Percentiles rank a stretch among this genome's conserved stretches.
Evolutionary conservation across 1,284 basidiomycete species (phyloP).

Genomic region (Rhodotorula sp.): DNA sequence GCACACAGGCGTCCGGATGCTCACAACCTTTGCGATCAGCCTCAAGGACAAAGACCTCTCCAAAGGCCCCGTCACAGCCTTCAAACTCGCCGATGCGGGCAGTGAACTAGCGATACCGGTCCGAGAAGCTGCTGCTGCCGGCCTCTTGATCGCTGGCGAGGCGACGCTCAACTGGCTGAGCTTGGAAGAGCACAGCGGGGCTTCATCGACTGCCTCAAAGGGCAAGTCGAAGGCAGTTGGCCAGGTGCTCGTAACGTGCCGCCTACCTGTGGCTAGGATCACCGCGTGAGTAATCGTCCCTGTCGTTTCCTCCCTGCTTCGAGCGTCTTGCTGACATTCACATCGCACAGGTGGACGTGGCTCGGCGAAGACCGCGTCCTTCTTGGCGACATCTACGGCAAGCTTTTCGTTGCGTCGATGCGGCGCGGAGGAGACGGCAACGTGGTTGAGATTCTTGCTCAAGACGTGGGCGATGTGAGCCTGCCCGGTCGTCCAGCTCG

Average conservation of each 20-base stretch:
- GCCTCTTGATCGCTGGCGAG: slow-evolving; percentile 41
- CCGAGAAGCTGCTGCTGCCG: not conserved
- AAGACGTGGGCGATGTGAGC: slow-evolving; percentile 67
- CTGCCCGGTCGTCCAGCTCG: no score
- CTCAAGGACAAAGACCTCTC: slow-evolving; percentile 35
- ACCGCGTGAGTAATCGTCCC: slow-evolving; percentile 27
- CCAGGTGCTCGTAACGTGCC: not conserved
- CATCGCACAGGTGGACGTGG: not conserved
- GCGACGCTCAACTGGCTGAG: slow-evolving; percentile 23
- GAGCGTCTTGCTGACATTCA: not conserved
- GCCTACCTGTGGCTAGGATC: slow-evolving; percentile 29
- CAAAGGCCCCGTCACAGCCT: slow-evolving; percentile 6
- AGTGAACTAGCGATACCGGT: slow-evolving; percentile 36
- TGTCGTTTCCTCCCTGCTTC: not conserved
- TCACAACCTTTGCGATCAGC: slow-evolving; percentile 23
- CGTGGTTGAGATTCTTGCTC: slow-evolving; percentile 54
- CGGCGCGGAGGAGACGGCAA: not conserved
- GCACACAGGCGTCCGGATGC: slow-evolving; percentile 13
- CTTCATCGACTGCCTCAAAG: slow-evolving; percentile 5
- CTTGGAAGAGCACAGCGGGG: not conserved
- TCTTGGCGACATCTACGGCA: slow-evolving; percentile 75
- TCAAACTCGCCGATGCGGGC: slow-evolving; percentile 35
- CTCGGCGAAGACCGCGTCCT: slow-evolving; percentile 51
- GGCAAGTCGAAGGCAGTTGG: slow-evolving; percentile 15
- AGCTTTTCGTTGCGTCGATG: slow-evolving; percentile 59